Evolutionary conservation across 768 basidiomycete species (phyloP), one percentile per base, ranked within the genome.

Genomic region (Austroboletus festivus): DNA sequence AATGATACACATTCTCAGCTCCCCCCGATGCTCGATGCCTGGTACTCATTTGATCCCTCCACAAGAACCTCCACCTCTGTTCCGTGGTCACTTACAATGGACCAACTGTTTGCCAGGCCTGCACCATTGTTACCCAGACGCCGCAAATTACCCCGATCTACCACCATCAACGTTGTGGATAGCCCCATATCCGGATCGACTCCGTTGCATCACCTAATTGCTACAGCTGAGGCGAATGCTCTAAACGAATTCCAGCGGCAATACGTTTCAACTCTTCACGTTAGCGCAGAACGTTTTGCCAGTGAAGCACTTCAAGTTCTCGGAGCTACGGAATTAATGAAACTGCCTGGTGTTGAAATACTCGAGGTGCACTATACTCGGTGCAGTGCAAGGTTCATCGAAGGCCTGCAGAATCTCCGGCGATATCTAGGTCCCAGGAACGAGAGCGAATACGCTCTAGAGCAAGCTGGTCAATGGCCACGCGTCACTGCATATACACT

Each of bases 391-490:
- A 24, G 18, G 13, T 58, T 47, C 40, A 26, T 26, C 6, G 21
- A 40, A 3, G n/a, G 30, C 3, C 35, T 58, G 9, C 18, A n/a
- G 10, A 7, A 12, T 15, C 37, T 58, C 34, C n/a, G n/a, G 21
- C n/a, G 31, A 2, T 18, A 16, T 21, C 46, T 55, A 50, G 57
- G 5, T 51, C 55, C 60, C 5, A 18, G 12, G 6, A 56, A 37
- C 22, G 15, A 3, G 5, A 39, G 46, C 8, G 63, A 65, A 44
- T 22, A 37, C 1, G 51, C 55, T 2, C 13, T 59, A 2, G 7
- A 24, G 12, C 20, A 28, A n/a, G 47, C 63, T 3, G 60, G 57
- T 20, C 55, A 67, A 45, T 73, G 72, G 33, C 33, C 33, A 13
- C 33, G 33, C 5, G 16, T 34, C 16, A 34, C 33, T 5, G 10